Conservation (phyloP, 306 rosid species). For the Hippophae gyantsensis region DNA sequence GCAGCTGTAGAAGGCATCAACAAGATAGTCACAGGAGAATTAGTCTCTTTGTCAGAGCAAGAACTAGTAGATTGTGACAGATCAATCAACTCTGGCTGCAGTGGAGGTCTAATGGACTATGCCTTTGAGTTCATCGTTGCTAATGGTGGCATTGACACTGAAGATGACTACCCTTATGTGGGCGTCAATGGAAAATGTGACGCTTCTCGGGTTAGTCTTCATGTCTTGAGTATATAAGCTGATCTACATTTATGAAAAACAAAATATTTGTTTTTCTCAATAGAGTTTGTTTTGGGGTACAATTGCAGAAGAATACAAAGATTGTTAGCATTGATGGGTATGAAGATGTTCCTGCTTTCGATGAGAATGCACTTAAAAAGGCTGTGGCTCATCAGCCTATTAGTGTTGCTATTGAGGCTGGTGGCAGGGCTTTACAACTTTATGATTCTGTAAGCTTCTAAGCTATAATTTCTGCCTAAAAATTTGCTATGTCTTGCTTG, state of each 20-base stretch:
- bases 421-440: conserved; percentile 59
- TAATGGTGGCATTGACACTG: conserved; percentile 88
- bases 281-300: not conserved
- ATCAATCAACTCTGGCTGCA: conserved; percentile 58
- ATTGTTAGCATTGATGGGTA: conserved; percentile 66
- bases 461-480: not conserved
- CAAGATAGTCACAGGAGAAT: conserved; percentile 57
- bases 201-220: conserved; percentile 30
- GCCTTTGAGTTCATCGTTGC: conserved; percentile 71
- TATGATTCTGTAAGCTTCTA: conserved; percentile 38
- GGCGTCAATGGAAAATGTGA: conserved; percentile 52
- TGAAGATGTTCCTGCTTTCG: conserved; percentile 60
- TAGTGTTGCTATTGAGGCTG: conserved; percentile 57
- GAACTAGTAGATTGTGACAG: conserved; percentile 84
- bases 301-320: conserved; percentile 41
- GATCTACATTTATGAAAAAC: not conserved
- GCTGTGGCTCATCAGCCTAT: conserved; percentile 57
- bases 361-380: conserved; percentile 46
- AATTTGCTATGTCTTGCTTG: too few species aligned
- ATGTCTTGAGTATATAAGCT: not conserved
- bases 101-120: conserved; percentile 85
- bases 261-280: not conserved
- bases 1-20: conserved; percentile 85
- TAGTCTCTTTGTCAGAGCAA: conserved; percentile 77
- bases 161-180: conserved; percentile 67